Evolutionary conservation across 1,139 yeast species (phyloP).

Genomic region (Debaryomyces nepalensis): DNA sequence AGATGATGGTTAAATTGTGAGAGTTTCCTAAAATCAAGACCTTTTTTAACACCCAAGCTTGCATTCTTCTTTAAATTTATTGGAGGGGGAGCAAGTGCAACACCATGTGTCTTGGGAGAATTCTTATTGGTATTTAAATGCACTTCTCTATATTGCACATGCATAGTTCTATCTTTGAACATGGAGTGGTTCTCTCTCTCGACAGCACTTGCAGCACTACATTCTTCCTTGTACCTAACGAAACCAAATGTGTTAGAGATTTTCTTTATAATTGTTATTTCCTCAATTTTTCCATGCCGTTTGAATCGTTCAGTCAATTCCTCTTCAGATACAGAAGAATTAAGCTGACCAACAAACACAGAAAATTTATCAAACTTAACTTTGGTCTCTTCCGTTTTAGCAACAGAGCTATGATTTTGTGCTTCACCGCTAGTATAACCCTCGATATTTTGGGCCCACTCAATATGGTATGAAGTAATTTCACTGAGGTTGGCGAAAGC

Average conservation of each 20-base stretch:
- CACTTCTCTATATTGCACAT: slow-evolving; percentile 78
- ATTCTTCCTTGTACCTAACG: slow-evolving; percentile 62
- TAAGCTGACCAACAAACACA: slow-evolving; percentile 77
- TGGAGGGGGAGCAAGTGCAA: slow-evolving; percentile 76
- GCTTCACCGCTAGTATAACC: slow-evolving; percentile 14
- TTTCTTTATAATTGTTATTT: slow-evolving; percentile 56
- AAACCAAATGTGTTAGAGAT: slow-evolving; percentile 69
- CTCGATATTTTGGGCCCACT: slow-evolving; percentile 86
- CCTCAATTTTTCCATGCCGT: slow-evolving; percentile 67
- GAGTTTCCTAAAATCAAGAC: slow-evolving; percentile 11
- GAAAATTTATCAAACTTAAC: slow-evolving; percentile 65
- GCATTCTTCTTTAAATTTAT: slow-evolving; percentile 56
- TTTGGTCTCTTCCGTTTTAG: slow-evolving; percentile 13
- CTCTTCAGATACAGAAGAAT: slow-evolving; percentile 56
- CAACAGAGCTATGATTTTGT: too few relatives aligned
- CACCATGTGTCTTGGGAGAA: slow-evolving; percentile 26
- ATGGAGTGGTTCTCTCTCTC: slow-evolving; percentile 81
- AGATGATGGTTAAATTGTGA: slow-evolving; percentile 14
- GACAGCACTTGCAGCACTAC: slow-evolving; percentile 82
- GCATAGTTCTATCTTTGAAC: slow-evolving; percentile 73
- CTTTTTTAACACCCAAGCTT: slow-evolving; percentile 1
- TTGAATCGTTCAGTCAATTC: slow-evolving; percentile 59
- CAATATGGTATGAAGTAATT: slow-evolving; percentile 57
- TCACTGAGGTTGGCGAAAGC: slow-evolving; percentile 76
- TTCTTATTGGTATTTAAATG: slow-evolving; percentile 27